A percentile compares a stretch with the other conserved stretches of the same genome.
These are phyloP conservation scores for Diaporthe longicolla DNA, from an alignment of 2,329 filamentous ascomycete species.

Conservation along the genomic window DNA sequence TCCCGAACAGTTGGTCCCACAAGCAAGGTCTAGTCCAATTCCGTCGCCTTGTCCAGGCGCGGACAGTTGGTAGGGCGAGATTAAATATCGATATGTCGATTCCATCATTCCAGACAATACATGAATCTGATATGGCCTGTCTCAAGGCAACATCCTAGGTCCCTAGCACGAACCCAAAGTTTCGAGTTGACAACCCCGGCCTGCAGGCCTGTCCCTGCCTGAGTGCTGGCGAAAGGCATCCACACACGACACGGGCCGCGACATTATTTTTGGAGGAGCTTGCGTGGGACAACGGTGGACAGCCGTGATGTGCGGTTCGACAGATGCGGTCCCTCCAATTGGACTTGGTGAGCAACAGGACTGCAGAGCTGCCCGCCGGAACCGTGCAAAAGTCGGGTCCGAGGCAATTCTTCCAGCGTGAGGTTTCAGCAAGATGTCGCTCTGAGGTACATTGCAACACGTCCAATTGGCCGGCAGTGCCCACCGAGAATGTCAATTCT, in stretches of 20 bases:
- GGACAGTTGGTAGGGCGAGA: conserved; percentile 18
- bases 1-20: conserved; percentile 42
- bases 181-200: conserved; percentile 31
- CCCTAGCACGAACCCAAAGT: conserved; percentile 22
- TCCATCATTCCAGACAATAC: conserved; percentile 18
- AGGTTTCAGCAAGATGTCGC: not conserved
- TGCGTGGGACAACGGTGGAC: conserved; percentile 22
- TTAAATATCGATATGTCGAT: conserved; percentile 31
- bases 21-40: conserved; percentile 35
- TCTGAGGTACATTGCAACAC: too few relatives aligned
- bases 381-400: conserved; percentile 28
- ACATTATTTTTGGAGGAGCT: conserved; percentile 30
- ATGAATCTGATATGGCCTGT: conserved; percentile 21
- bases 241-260: conserved; percentile 33
- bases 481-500: too few relatives aligned
- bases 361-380: conserved; percentile 20
- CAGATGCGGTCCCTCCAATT: not conserved
- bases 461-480: not conserved
- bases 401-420: not conserved
- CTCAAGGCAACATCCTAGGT: not conserved
- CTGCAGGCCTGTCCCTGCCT: conserved; percentile 16
- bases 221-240: not conserved
- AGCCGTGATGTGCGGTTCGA: conserved; percentile 27
- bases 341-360: conserved; percentile 1
- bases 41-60: conserved; percentile 7